A percentile compares a stretch with the other conserved stretches of the same genome.
phyloP scores from a whole-genome alignment of 2,329 filamentous ascomycete genomes.

The Penicillium freii region DNA sequence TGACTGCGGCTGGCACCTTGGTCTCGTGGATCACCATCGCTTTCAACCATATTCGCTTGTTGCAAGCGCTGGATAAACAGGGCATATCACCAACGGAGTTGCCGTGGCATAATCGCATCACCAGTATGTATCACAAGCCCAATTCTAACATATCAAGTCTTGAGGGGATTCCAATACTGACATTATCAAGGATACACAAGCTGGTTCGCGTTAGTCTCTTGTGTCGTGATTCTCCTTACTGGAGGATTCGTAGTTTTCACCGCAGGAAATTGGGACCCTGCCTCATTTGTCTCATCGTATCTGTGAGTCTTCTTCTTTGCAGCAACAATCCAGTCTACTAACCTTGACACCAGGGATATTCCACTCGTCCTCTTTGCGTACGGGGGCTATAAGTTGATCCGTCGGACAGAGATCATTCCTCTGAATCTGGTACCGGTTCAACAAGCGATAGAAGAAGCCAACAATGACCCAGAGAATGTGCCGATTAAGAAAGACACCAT shows the following conservation, averaged over 20 bases:
- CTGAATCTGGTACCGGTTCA: conserved; percentile 54
- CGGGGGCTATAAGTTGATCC: conserved; percentile 64
- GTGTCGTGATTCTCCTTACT: conserved; percentile 65
- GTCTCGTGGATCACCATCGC: conserved; percentile 62
- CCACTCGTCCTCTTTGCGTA: conserved; percentile 58
- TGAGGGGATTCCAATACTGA: conserved; percentile 8
- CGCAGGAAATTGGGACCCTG: conserved; percentile 57
- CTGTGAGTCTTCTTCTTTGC: conserved; percentile 49
- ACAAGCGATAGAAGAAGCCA: conserved; percentile 51
- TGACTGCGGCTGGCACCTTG: conserved; percentile 62
- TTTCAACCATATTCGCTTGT: conserved; percentile 59
- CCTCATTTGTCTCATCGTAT: conserved; percentile 61
- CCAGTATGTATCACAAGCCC: conserved; percentile 45
- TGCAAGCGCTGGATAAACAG: conserved; percentile 56
- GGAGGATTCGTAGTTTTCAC: conserved; percentile 66
- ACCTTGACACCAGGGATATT: conserved; percentile 51
- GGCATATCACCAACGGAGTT: conserved; percentile 51
- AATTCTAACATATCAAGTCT: too few species aligned
- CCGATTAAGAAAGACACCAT: conserved; percentile 26
- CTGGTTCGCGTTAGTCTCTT: conserved; percentile 58
- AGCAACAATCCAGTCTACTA: not conserved
- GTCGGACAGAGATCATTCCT: conserved; percentile 57
- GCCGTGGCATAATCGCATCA: conserved; percentile 65
- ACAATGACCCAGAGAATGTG: conserved; percentile 37
- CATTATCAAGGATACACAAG: conserved; percentile 57